These are phyloP conservation scores for Moesziomyces globuligerus DNA, from an alignment of 1,284 basidiomycete genomes.

Conservation along the genomic window DNA sequence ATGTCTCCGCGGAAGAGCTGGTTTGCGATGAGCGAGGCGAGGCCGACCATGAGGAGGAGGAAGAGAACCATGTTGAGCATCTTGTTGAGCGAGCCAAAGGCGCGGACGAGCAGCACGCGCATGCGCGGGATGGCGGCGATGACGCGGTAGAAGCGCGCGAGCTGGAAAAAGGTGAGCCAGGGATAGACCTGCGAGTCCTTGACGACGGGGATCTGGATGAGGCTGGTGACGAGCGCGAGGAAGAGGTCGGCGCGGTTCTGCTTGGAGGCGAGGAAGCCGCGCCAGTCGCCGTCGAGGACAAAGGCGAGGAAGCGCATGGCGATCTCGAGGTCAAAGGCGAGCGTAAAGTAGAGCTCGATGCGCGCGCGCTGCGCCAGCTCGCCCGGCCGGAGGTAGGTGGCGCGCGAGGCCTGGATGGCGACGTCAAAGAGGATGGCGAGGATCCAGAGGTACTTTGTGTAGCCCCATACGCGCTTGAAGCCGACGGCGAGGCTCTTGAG, in stretches of 20 bases:
- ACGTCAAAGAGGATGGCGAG: slow-evolving; percentile 73
- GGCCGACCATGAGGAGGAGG: slow-evolving; percentile 86
- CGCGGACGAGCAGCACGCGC: slow-evolving; percentile 71
- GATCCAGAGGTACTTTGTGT: slow-evolving; percentile 70
- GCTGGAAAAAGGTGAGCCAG: slow-evolving; percentile 91
- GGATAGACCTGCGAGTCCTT: slow-evolving; percentile 75
- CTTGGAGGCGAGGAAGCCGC: slow-evolving; percentile 76
- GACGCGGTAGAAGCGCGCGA: slow-evolving; percentile 90
- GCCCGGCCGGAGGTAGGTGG: slow-evolving; percentile 68
- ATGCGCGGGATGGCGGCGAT: slow-evolving; percentile 88
- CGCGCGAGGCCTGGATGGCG: slow-evolving; percentile 80
- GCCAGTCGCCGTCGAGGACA: slow-evolving; percentile 82
- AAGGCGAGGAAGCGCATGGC: slow-evolving; percentile 74
- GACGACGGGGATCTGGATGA: slow-evolving; percentile 88
- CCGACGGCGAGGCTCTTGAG: slow-evolving; percentile 52
- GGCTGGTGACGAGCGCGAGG: slow-evolving; percentile 80
- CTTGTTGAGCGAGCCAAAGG: slow-evolving; percentile 92
- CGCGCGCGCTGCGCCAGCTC: slow-evolving; percentile 59
- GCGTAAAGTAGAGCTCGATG: slow-evolving; percentile 82
- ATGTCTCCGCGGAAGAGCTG: slow-evolving; percentile 83
- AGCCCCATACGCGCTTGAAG: slow-evolving; percentile 61
- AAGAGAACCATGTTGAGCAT: slow-evolving; percentile 93
- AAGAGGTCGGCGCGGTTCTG: slow-evolving; percentile 82
- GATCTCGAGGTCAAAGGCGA: slow-evolving; percentile 90
- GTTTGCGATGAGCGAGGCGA: slow-evolving; percentile 82